Base-by-base conservation (phyloP, 768 basidiomycete species). In the Lepiota venenata region DNA sequence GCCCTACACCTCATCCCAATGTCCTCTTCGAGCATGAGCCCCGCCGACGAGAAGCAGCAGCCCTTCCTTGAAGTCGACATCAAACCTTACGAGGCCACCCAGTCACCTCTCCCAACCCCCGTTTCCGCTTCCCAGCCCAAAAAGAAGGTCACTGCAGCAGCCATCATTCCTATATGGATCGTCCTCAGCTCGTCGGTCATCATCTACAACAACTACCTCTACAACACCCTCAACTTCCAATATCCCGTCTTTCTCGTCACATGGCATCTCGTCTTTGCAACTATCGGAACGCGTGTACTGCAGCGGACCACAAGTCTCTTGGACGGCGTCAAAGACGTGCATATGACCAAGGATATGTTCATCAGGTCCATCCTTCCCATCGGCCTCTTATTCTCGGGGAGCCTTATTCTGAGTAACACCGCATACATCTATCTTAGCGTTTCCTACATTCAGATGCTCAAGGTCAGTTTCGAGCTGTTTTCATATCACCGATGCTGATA, bases 391-490 rank as follows among this genome's bases (percentile, higher is more conserved):
- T 98, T 98, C 80, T 91, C 88, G 35, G 96, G 87, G 21, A 93
- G 89, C 56, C 82, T 98, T 51, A 76, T 98, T 62, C 77, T 95
- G 55, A 88, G 85, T 72, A 98, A 98, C 71, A 90, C 88, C 1
- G 93, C 93, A 2, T 96, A 95, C 69, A 84, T 97, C 18, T 87
- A 92, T 63, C 83, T 98, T 60, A 88, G 85, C 60, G 92, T 96
- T 10, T 84, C 91, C 0, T 98, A 96, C 71, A 98, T 98, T 61
- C 96, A 98, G 70, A 93, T 98, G 92, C 84, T 95, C 67, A 93
- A 93, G 82, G 88, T 87, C 37, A 32, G 74, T 60, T 3, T 10
- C 22, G 15, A 15, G 5, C 12, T 12, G 42, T 16, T 18, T 56
- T 48, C 36, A 47, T 16, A 7, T 20, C 29, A 14, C 8, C 37